A percentile compares a stretch with the other conserved stretches of the same genome.
These are phyloP conservation scores for Exophiala dermatitidis DNA, from an alignment of 2,329 filamentous ascomycete species.

Conservation along the genomic window DNA sequence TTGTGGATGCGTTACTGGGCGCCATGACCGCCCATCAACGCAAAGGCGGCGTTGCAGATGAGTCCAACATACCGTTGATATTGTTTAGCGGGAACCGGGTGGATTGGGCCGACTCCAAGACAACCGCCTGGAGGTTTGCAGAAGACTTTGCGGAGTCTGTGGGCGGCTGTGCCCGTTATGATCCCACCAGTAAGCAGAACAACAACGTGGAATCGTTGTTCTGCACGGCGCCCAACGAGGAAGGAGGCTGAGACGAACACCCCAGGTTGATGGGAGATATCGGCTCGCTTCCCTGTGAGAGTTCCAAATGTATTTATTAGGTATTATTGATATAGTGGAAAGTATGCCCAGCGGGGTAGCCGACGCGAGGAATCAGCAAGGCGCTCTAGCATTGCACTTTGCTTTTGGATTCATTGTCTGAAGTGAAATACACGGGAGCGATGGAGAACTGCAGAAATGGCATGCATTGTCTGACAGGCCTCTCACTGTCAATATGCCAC, in stretches of 20 bases:
- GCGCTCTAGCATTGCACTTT: too few species aligned
- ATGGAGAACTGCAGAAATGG: too few species aligned
- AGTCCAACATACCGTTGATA: constrained; percentile 8
- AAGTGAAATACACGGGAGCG: too few species aligned
- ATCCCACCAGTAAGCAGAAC: neutral
- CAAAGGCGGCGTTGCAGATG: neutral
- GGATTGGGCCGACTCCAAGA: constrained; percentile 1
- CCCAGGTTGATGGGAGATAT: too few species aligned
- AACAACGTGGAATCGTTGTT: constrained; percentile 13
- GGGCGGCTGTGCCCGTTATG: constrained; percentile 11
- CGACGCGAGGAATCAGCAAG: too few species aligned
- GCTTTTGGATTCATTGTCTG: too few species aligned
- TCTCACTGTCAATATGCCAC: too few species aligned
- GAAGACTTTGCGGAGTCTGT: constrained; percentile 17
- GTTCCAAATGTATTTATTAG: too few species aligned
- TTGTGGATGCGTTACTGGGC: constrained; percentile 13
- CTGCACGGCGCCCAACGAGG: constrained; percentile 2
- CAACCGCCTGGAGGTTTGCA: constrained; percentile 9
- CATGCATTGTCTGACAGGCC: too few species aligned
- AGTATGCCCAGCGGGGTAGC: too few species aligned
- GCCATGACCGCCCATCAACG: neutral
- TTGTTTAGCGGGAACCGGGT: constrained; percentile 13
- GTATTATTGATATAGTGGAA: too few species aligned
- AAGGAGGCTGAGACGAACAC: neutral
- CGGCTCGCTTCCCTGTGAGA: too few species aligned